Evolutionary conservation across 768 basidiomycete species (phyloP).

Genomic region (Solioccasus polychromus): DNA sequence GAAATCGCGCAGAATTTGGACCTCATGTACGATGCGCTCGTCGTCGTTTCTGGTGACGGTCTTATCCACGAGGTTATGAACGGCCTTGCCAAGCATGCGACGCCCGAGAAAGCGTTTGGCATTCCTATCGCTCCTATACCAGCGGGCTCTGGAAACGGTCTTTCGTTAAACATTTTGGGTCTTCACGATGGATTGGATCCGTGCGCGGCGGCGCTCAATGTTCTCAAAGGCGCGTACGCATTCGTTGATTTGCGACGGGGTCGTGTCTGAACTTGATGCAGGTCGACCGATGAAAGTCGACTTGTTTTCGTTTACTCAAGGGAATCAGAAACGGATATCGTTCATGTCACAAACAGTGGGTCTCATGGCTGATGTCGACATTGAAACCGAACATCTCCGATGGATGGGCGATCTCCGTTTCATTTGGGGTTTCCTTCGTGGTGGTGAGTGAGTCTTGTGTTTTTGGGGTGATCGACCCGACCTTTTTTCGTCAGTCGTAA

Average conservation of each 20-base stretch:
- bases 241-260: background rate
- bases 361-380: conserved; percentile 81
- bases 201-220: conserved; percentile 70
- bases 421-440: conserved; percentile 65
- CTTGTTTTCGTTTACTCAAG: conserved; percentile 73
- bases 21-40: conserved; percentile 67
- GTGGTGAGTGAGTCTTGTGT: conserved; percentile 41
- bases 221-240: conserved; percentile 67
- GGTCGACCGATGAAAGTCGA: conserved; percentile 75
- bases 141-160: conserved; percentile 78
- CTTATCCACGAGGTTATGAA: conserved; percentile 82
- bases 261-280: conserved; percentile 25
- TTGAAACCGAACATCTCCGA: conserved; percentile 79
- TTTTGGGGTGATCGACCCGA: background rate
- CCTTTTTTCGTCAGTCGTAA: conserved; percentile 44
- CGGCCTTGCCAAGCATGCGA: conserved; percentile 66
- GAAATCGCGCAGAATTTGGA: conserved; percentile 58
- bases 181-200: conserved; percentile 66
- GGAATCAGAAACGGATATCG: conserved; percentile 58
- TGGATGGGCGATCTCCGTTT: conserved; percentile 89
- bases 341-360: conserved; percentile 85
- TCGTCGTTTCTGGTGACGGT: conserved; percentile 81
- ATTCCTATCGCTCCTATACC: conserved; percentile 79
- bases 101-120: conserved; percentile 57
- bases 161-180: conserved; percentile 72